Evolutionary conservation across 2,329 filamentous ascomycete species (phyloP).

Genomic region (Fusarium pseudocircinatum): DNA sequence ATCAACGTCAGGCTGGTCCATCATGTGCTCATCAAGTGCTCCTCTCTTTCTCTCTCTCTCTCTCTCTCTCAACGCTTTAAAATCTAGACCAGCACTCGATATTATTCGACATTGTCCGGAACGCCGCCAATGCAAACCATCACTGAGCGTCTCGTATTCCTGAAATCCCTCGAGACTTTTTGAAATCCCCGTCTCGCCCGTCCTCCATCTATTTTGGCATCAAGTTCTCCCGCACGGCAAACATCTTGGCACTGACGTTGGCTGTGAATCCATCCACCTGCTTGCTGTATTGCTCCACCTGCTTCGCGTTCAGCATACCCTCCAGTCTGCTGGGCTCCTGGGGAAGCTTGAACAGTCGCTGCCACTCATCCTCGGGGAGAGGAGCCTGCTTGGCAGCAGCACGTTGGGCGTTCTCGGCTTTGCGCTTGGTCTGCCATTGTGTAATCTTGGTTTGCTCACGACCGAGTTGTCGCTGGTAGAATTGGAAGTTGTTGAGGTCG

Average conservation of each 20-base stretch:
- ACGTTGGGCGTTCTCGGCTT: slow-evolving; percentile 90
- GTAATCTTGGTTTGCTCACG: slow-evolving; percentile 97
- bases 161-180: slow-evolving; percentile 41
- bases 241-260: slow-evolving; percentile 95
- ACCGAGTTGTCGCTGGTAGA: slow-evolving; percentile 91
- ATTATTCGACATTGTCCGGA: slow-evolving; percentile 53
- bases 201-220: slow-evolving; percentile 60
- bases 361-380: slow-evolving; percentile 97
- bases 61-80: slow-evolving; percentile 47
- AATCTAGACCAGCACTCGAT: slow-evolving; percentile 50
- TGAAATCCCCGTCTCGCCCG: slow-evolving; percentile 28
- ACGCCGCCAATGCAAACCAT: slow-evolving; percentile 55
- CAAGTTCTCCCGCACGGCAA: slow-evolving; percentile 82
- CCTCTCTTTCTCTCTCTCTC: slow-evolving; percentile 20
- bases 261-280: slow-evolving; percentile 97
- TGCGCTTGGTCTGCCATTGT: slow-evolving; percentile 96
- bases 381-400: slow-evolving; percentile 86
- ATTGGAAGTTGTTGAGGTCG: slow-evolving; percentile 98
- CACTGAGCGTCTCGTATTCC: slow-evolving; percentile 46
- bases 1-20: slow-evolving; percentile 27
- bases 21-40: slow-evolving; percentile 43
- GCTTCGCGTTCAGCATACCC: slow-evolving; percentile 92
- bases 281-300: slow-evolving; percentile 97
- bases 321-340: slow-evolving; percentile 93
- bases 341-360: slow-evolving; percentile 96